Conservation (phyloP, 768 basidiomycete species). For the Tulasnella sp. region DNA sequence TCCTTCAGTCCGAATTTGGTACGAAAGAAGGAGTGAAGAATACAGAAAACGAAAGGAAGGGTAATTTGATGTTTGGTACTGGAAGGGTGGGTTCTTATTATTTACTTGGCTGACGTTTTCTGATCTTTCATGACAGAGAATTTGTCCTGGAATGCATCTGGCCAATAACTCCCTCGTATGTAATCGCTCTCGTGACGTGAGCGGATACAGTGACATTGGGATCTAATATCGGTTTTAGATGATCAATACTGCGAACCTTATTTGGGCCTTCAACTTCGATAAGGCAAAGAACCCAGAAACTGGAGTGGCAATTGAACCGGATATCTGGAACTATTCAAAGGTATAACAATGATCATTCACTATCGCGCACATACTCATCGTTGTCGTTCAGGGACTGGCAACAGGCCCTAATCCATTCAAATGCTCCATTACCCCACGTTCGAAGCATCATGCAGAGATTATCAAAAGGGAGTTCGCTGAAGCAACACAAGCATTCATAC, state of each 20-base stretch:
- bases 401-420: constrained; percentile 13
- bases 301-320: background rate
- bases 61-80: constrained; percentile 11
- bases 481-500: constrained; percentile 5
- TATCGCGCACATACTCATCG: too few species aligned
- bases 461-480: constrained; percentile 4
- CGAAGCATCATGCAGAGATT: constrained; percentile 12
- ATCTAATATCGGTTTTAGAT: too few species aligned
- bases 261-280: constrained; percentile 4
- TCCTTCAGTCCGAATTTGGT: background rate
- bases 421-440: constrained; percentile 10
- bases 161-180: background rate
- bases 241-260: background rate
- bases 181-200: too few species aligned
- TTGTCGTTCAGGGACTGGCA: background rate
- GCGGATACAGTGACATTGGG: too few species aligned
- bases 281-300: constrained; percentile 17
- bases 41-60: constrained; percentile 5
- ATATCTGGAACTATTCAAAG: background rate
- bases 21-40: background rate
- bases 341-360: background rate
- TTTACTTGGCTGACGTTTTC: background rate
- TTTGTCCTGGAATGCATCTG: background rate
- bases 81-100: constrained; percentile 6
- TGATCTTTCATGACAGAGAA: background rate